Evolutionary conservation across 805 yeast genomes (phyloP), one percentile per base, ranked within the genome.

Genomic region (Starmera dryadoides): DNA sequence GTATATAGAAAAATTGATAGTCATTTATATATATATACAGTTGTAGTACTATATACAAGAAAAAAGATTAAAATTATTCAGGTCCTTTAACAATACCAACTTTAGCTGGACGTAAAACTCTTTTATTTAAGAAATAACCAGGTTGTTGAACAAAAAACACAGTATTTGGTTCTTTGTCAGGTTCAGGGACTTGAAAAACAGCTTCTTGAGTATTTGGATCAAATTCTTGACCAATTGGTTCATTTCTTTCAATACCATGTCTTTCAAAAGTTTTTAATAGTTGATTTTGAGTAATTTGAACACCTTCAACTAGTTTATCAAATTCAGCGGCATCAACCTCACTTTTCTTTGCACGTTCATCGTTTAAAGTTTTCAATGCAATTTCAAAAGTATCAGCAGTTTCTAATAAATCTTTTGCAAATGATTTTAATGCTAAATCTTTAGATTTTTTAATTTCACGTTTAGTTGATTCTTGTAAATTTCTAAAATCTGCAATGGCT

Each of bases 161-260:
- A 12, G 76, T 65, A 39, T 75, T 75, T 16, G 77, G 68, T 54
- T 69, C 73, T 55, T 72, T 70, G 50, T 70, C 77, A 25, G 77
- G 73, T 49, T 71, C 76, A 38, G 75, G 71, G 37, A 70, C 60
- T 53, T 72, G 73, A 40, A 72, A 72, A 19, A 72, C 63, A 38
- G 78, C 78, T 56, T 72, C 78, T 50, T 72, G 78, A 38, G 62
- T 60, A 55, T 72, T 72, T 40, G 78, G 77, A 53, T 72, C 77
- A 41, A 72, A 72, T 36, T 52, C 56, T 52, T 70, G 63, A 33
- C 74, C 77, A 37, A 69, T 40, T 26, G 77, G 75, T 52, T 71
- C 73, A 37, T 70, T 64, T 55, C 66, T 66, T 43, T 62, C 68
- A 44, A 72, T 61, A n/a, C 78, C 78, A 53, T 71, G 73, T 48